Evolutionary conservation across 768 basidiomycete genomes (phyloP).

Genomic region (Porpolomopsis calyptriformis): DNA sequence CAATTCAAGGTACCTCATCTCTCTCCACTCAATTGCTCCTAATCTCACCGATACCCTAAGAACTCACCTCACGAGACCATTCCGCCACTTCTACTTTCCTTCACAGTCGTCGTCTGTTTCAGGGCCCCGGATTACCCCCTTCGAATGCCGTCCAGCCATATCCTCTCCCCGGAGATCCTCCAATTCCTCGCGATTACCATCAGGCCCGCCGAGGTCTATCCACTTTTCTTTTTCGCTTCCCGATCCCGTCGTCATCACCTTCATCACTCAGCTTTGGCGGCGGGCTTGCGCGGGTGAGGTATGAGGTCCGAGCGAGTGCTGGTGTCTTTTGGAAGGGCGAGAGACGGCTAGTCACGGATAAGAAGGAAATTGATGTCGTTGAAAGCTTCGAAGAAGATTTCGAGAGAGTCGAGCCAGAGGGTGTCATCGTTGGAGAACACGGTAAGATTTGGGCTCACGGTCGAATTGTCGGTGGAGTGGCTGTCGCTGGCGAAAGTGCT

Average conservation of each 20-base stretch:
- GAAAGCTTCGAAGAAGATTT: constrained; percentile 38
- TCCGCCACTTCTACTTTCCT: constrained; percentile 73
- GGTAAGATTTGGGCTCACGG: constrained; percentile 76
- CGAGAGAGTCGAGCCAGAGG: constrained; percentile 38
- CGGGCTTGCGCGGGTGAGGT: constrained; percentile 56
- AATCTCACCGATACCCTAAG: constrained; percentile 25
- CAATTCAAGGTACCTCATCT: constrained; percentile 48
- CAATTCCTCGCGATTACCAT: constrained; percentile 54
- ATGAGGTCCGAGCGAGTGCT: constrained; percentile 64
- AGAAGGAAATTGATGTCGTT: constrained; percentile 51
- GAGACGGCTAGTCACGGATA: constrained; percentile 54
- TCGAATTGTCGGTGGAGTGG: constrained; percentile 47
- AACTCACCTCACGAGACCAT: constrained; percentile 67
- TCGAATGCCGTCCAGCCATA: constrained; percentile 72
- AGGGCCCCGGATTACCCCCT: constrained; percentile 72
- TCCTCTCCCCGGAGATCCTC: constrained; percentile 45
- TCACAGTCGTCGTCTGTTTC: constrained; percentile 60
- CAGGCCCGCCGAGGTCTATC: constrained; percentile 68
- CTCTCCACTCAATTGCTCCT: constrained; percentile 2
- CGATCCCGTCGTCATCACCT: constrained; percentile 55
- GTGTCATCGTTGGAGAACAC: constrained; percentile 59
- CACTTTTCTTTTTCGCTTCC: constrained; percentile 73
- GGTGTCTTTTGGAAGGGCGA: constrained; percentile 71
- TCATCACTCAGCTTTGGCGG: constrained; percentile 62
- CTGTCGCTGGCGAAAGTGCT: constrained; percentile 58